Conservation (phyloP, 1,139 yeast genomes). For the Saccharomyces hybrid region DNA sequence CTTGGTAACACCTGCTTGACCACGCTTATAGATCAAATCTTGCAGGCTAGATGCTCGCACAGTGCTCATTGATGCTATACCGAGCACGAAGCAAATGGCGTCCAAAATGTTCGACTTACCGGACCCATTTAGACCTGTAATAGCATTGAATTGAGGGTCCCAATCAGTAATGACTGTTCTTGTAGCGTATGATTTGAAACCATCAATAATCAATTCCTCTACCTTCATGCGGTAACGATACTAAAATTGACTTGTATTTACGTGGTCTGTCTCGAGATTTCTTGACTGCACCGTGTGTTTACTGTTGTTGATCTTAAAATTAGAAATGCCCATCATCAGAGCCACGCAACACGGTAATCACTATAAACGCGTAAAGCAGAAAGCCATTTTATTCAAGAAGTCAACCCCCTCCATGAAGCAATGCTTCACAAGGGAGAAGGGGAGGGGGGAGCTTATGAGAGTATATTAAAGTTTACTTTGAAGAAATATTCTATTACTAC, state of each 20-base stretch:
- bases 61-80: slow-evolving; percentile 87
- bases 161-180: slow-evolving; percentile 93
- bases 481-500: slow-evolving; percentile 5
- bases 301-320: slow-evolving; percentile 1
- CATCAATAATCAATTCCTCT: slow-evolving; percentile 91
- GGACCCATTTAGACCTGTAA: slow-evolving; percentile 94
- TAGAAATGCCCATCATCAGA: background rate
- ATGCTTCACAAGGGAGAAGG: background rate
- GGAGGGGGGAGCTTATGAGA: background rate
- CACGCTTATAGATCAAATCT: slow-evolving; percentile 90
- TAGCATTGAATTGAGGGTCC: slow-evolving; percentile 96
- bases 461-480: slow-evolving; percentile 11
- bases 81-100: slow-evolving; percentile 96
- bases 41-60: slow-evolving; percentile 91
- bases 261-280: background rate
- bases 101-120: slow-evolving; percentile 94
- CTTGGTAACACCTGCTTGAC: slow-evolving; percentile 96
- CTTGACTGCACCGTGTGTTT: background rate
- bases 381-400: background rate
- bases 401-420: background rate
- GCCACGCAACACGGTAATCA: background rate
- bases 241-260: background rate
- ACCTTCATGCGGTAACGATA: slow-evolving; percentile 57
- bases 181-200: slow-evolving; percentile 95
- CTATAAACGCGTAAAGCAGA: background rate